Evolutionary conservation across 805 yeast genomes (phyloP), one percentile per base, ranked within the genome.

Genomic region (Starmerella potacharoeniae): DNA sequence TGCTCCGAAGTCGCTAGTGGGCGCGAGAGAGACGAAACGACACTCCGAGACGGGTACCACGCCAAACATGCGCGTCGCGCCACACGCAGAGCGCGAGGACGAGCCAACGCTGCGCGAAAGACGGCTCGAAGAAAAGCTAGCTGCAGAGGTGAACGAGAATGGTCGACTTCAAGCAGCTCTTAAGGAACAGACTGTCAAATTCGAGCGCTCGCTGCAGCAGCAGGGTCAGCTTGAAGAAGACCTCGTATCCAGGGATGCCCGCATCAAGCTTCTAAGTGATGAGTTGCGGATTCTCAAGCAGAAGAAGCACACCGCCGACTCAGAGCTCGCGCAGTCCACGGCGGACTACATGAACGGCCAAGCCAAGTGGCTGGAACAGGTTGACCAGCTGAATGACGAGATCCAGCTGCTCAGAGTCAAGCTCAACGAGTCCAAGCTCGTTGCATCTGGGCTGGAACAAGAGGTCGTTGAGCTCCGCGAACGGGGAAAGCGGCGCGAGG

Each of bases 271-370:
- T 14, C 55, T 65, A 30, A 48, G 56, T 14, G 48, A 39, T 14
- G 64, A 65, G 53, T 57, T 62, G 40, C 60, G 59, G 49, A 56
- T 50, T 1, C 29, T 56, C 28, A 58, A 58, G 42, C 54, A 53
- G 33, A 47, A 56, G n/a, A 60, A 57, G 41, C 64, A 57, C 30
- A 59, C 57, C 52, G 58, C 55, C 29, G 70, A 68, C 45, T 43
- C 58, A 22, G 63, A 59, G 33, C 49, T 66, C 22, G 64, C 69
- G 1, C 64, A 66, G 54, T 60, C 60, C 30, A 62, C 64, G 11
- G 64, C 61, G 52, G 65, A 64, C 43, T 58, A 62, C 49, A 62
- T 67, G 60, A 58, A 58, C 59, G 62, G 65, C 52, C 68, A 56
- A 61, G 59, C 60, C 36, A 56, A 51, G 62, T 65, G 58, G 58